phyloP scores from a whole-genome alignment of 768 basidiomycete species.

The Suillus variegatus region DNA sequence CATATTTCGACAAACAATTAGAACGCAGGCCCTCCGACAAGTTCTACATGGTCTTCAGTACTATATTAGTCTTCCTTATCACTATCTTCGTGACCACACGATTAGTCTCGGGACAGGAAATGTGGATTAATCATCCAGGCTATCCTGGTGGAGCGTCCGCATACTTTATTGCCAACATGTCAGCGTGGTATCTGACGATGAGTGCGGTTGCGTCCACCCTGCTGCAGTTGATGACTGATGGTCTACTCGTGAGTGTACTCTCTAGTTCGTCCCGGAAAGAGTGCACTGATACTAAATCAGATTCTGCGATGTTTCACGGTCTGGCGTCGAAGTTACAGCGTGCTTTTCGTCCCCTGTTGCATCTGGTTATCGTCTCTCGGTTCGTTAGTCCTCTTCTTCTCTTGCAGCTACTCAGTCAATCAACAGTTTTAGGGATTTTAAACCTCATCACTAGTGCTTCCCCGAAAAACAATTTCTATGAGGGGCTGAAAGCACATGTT shows the following conservation, averaged over 20 bases:
- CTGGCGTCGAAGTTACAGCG: constrained; percentile 23
- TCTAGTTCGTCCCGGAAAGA: not conserved
- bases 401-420: not conserved
- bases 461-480: constrained; percentile 11
- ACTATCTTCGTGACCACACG: constrained; percentile 33
- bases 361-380: constrained; percentile 28
- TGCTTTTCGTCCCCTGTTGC: constrained; percentile 20
- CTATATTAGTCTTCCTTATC: constrained; percentile 29
- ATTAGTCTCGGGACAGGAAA: constrained; percentile 32
- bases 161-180: constrained; percentile 30
- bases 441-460: constrained; percentile 10
- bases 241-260: constrained; percentile 34
- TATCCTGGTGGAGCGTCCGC: constrained; percentile 37
- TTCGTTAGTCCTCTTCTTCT: constrained; percentile 12
- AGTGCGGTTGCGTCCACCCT: constrained; percentile 30
- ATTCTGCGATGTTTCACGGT: constrained; percentile 41
- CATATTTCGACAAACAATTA: constrained; percentile 11
- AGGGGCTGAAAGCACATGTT: constrained; percentile 13
- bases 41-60: constrained; percentile 29
- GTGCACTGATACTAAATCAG: constrained; percentile 20
- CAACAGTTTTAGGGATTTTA: constrained; percentile 12
- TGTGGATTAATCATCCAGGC: constrained; percentile 36
- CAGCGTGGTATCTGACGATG: constrained; percentile 32
- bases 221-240: constrained; percentile 39
- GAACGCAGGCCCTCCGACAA: constrained; percentile 8